Base-by-base conservation (phyloP, 176 grass and related monocot species). In the Cymbopogon citratus region DNA sequence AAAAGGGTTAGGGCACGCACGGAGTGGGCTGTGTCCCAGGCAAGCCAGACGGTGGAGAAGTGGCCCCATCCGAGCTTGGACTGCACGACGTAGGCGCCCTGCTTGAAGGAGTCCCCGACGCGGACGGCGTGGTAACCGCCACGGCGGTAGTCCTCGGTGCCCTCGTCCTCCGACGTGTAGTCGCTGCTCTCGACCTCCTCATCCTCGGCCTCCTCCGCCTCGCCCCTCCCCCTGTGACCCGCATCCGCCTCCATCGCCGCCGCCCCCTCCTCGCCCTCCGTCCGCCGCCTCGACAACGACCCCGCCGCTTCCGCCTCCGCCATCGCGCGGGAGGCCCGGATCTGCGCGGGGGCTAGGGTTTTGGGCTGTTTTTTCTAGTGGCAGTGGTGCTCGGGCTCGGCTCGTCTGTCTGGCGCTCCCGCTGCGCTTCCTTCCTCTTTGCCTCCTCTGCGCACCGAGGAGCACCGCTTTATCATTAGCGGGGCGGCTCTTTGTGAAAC, bases 1-100 rank as follows among this genome's bases (percentile, higher is more conserved):
- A 39, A 38, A 60, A 31, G 28, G 59, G n/a, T 77, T 15, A 63
- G 85, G 65, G 65, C 45, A 84, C 85, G 44, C 84, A 99, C 97
- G 44, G 93, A 96, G 81, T 92, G 79, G 74, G 54, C 63, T 64
- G 89, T 93, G 59, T 99, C 97, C 97, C 93, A 99, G 76, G 97
- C 97, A 83, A 99, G 97, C 97, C 97, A 99, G 52, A 99, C 97
- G 63, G 97, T 99, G 79, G 97, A 99, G 85, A 99, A 99, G 73
- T 99, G 97, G 12, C 97, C 97, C 93, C 97, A 99, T 3, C 97
- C 97, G 71, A 99, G 97, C 85, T 99, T 99, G 21, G 87, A 85
- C 79, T 96, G 93, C 79, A 99, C 91, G 61, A 99, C 89, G 75
- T 99, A 99, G 61, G 97, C 70, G 56, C 97, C 97, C 56, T 92